Evolutionary conservation across 257 asterid species (phyloP), one percentile per base, ranked within the genome.

Genomic region (Anisodus acutangulus): DNA sequence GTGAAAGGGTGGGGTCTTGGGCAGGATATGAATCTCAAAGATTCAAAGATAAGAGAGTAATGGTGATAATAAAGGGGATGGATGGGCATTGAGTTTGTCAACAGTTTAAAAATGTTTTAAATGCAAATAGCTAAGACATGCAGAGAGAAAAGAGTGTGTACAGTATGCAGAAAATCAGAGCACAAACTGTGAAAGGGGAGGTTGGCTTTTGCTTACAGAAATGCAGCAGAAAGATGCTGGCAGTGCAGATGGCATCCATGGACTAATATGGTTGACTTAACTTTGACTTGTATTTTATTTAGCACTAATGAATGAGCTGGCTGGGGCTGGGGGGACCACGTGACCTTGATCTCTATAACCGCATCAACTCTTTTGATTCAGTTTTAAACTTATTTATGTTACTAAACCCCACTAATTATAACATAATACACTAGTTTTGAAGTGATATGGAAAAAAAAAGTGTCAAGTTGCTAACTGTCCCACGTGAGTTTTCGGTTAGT

Each of bases 221-320:
- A 58, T 16, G 35, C 1, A 31, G 35, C 57, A 51, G 81, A 67
- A 59, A 57, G 81, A 22, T 12, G 78, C 84, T 31, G 35, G 35
- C 35, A 31, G 35, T 9, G 54, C 84, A 78, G 71, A 80, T 59
- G 81, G 15, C 81, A 76, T 26, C 72, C 26, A 59, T 59, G 72
- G 60, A 19, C 1, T 55, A 80, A 60, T 39, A 16, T 47, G 31
- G 86, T 87, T 89, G 92, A 88, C 88, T 62, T 79, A 78, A 6
- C 83, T 85, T 87, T 87, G 90, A 89, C 91, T 85, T 58, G 70
- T 71, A 82, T 69, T 68, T 78, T 22, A n/a, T 54, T 81, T 68
- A 68, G 2, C 78, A 68, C 53, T 8, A 9, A 68, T 63, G 12
- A 62, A 45, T 83, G 86, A 84, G 86, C 85, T 87, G 90, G 84